Conservation (phyloP, 768 basidiomycete genomes). For the Cystofilobasidium ferigula region DNA sequence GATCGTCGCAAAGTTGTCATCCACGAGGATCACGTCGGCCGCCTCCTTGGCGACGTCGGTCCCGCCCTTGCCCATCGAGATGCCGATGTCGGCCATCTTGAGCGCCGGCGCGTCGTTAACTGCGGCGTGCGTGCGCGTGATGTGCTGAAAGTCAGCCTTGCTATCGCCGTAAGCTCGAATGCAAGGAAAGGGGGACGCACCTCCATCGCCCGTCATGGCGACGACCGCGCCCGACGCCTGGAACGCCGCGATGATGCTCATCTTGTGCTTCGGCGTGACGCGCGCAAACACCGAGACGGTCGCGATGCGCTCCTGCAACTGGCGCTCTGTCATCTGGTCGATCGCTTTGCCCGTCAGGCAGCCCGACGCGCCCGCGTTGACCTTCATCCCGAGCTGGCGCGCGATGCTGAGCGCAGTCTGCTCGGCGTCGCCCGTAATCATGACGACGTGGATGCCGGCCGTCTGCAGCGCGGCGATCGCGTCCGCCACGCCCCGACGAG, state of each 20-base stretch:
- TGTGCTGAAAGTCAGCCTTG: too few species aligned
- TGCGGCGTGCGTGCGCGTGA: constrained; percentile 30
- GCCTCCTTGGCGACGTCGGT: constrained; percentile 98
- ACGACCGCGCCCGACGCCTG: constrained; percentile 79
- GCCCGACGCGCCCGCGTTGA: constrained; percentile 43
- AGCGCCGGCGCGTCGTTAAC: constrained; percentile 95
- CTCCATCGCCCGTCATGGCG: constrained; percentile 96
- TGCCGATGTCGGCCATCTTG: constrained; percentile 95
- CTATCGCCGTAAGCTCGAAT: background rate
- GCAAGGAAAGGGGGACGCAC: constrained; percentile 41
- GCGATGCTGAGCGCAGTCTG: constrained; percentile 83
- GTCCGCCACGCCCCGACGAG: constrained; percentile 79
- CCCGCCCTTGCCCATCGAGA: constrained; percentile 97
- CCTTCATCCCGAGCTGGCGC: constrained; percentile 67
- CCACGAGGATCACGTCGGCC: constrained; percentile 93
- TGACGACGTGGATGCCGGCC: constrained; percentile 85
- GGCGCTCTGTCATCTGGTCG: constrained; percentile 67
- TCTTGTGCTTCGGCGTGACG: constrained; percentile 93
- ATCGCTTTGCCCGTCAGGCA: constrained; percentile 70
- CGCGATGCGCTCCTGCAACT: constrained; percentile 71
- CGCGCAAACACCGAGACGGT: constrained; percentile 80
- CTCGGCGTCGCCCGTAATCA: constrained; percentile 95
- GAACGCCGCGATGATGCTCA: constrained; percentile 91
- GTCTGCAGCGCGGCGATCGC: constrained; percentile 66
- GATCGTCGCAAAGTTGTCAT: constrained; percentile 93